phyloP scores from a whole-genome alignment of 306 rosid species.

The Medicago lupulina region DNA sequence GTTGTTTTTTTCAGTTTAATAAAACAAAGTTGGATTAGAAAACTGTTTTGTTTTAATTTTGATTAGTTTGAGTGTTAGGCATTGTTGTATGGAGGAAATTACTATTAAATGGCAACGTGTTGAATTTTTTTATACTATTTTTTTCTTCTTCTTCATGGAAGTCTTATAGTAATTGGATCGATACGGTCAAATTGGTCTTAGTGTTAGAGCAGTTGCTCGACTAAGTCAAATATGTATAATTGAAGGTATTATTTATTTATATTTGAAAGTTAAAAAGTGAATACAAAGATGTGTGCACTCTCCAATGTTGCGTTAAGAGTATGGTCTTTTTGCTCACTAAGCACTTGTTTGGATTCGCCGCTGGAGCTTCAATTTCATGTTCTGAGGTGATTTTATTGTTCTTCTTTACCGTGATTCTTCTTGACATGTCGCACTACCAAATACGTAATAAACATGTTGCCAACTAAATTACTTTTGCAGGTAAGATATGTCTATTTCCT shows the following conservation, averaged over 20 bases:
- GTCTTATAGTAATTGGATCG: neutral
- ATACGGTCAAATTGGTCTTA: neutral
- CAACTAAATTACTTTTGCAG: no score
- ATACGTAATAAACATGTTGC: no score
- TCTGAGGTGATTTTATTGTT: no score
- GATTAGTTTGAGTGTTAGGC: neutral
- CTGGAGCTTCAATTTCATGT: no score
- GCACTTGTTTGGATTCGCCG: no score
- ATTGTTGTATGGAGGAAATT: neutral
- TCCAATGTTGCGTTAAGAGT: no score
- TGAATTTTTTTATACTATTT: neutral
- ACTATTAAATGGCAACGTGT: neutral
- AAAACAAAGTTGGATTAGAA: constrained; percentile 2
- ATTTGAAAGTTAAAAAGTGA: no score
- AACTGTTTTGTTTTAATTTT: neutral
- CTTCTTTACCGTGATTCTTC: no score
- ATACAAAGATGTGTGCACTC: no score
- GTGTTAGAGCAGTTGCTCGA: neutral
- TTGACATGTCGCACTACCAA: no score
- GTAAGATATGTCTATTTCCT: no score
- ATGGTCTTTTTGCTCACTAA: no score
- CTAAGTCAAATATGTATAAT: neutral
- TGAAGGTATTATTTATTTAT: neutral
- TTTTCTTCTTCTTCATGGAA: neutral
- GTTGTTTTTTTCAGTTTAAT: neutral